A percentile compares a stretch with the other conserved stretches of the same genome.
phyloP scores from a whole-genome alignment of 495 filamentous ascomycete genomes.

The Aspergillus conjunctus region DNA sequence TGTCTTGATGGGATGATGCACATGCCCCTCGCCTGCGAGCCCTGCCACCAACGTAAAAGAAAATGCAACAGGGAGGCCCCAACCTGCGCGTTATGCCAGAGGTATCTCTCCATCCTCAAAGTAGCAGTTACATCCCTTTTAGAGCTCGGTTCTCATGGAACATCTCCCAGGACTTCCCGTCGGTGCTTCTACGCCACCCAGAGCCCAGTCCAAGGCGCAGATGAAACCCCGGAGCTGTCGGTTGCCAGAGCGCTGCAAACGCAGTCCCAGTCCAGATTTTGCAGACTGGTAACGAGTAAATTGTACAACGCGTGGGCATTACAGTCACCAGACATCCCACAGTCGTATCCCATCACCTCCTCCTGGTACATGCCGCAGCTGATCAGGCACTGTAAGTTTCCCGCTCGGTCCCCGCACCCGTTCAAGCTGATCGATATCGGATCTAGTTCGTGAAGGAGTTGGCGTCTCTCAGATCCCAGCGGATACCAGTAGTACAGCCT shows the following conservation, averaged over 20 bases:
- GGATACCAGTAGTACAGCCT: not conserved
- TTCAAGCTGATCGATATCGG: not conserved
- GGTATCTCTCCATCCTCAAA: no score
- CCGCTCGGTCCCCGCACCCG: not conserved
- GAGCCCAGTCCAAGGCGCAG: not conserved
- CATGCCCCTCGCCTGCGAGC: no score
- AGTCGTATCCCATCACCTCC: not conserved
- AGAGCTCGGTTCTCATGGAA: no score
- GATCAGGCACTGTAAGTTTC: not conserved
- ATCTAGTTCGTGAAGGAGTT: not conserved
- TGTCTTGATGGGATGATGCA: no score
- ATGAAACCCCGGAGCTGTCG: not conserved
- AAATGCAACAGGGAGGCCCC: no score
- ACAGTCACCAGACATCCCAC: not conserved
- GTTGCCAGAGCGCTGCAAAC: no score
- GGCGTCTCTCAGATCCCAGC: not conserved
- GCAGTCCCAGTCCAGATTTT: not conserved
- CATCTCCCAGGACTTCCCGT: not conserved
- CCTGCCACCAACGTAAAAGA: no score
- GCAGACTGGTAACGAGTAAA: not conserved
- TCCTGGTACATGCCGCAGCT: not conserved
- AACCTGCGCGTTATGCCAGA: no score
- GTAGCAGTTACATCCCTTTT: no score
- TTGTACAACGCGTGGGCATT: not conserved
- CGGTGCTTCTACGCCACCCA: not conserved